Evolutionary conservation across 1,139 yeast species (phyloP), one percentile per base, ranked within the genome.

Genomic region (Candida smagusa): DNA sequence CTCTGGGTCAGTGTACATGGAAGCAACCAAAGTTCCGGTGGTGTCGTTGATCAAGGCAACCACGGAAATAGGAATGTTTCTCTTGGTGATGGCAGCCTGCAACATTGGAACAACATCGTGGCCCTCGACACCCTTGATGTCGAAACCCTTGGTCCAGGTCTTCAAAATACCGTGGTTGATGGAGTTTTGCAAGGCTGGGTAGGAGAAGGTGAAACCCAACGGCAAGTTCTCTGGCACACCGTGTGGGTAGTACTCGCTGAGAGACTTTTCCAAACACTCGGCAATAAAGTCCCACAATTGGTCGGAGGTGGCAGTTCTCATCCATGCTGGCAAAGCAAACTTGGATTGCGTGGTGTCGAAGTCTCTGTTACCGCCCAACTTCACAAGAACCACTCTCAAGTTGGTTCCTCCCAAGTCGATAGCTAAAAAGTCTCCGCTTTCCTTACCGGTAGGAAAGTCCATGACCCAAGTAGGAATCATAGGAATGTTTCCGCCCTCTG

Each of bases 141-240:
- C 96, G 65, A 87, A 92, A 48, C 98, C 98, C 72, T 92, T 92
- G 45, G 98, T 92, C 98, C 98, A 92, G 64, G 94, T 79, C 72
- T 88, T 96, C 59, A 92, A 76, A 41, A 86, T 63, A 58, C 97
- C 98, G 51, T 79, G 74, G 67, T 87, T 84, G 57, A 92, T 88
- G 43, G 83, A 84, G 48, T 70, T 62, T 68, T 92, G 98, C 33
- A 89, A 72, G 45, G 92, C 88, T 40, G 98, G 97, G 68, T 83
- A 92, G 21, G 95, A 84, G 71, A 92, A 92, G 16, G 98, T 92
- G 76, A 92, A 92, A 34, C 98, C 97, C 53, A 90, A 73, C 31
- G 95, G 95, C 48, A 88, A 68, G 11, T 66, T 63, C 23, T 55
- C 53, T 2, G 50, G 48, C 34, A 69, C 71, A 39, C 89, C 88